phyloP scores from a whole-genome alignment of 1,284 basidiomycete genomes.

The Moesziomyces globuligerus region DNA sequence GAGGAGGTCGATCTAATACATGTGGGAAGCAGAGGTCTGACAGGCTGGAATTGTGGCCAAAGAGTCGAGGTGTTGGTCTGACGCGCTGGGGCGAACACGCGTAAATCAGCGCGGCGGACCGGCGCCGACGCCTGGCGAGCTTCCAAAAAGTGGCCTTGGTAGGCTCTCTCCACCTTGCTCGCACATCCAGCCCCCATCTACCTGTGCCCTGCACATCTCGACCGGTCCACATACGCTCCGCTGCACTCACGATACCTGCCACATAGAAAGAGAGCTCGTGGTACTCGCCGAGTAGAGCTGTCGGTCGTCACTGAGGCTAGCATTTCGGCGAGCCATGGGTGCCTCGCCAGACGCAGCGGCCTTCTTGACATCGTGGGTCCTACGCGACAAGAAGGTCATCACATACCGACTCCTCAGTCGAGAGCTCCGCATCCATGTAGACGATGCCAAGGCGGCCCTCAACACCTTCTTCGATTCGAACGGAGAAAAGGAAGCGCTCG shows the following conservation, averaged over 20 bases:
- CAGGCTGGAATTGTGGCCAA: too few species aligned
- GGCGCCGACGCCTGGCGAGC: neutral
- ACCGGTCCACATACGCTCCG: neutral
- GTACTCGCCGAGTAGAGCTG: neutral
- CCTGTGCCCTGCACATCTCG: neutral
- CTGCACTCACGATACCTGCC: neutral
- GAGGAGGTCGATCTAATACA: too few species aligned
- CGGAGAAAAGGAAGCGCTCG: conserved; percentile 19
- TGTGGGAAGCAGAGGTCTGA: too few species aligned
- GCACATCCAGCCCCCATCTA: neutral
- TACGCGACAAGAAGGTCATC: conserved; percentile 54
- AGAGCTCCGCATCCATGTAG: conserved; percentile 49
- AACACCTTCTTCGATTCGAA: conserved; percentile 32
- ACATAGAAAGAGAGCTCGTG: neutral
- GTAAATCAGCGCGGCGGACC: conserved; percentile 25
- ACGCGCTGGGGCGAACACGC: conserved; percentile 25
- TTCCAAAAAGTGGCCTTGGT: conserved; percentile 1
- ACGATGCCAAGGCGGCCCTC: conserved; percentile 45
- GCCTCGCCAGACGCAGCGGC: conserved; percentile 22
- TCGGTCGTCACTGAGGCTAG: neutral
- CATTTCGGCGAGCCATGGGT: conserved; percentile 9
- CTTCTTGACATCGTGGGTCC: conserved; percentile 46
- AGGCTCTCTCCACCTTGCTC: too few species aligned
- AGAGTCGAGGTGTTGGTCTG: conserved; percentile 21
- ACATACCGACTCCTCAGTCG: conserved; percentile 58